Base-by-base conservation (phyloP, 1,284 basidiomycete species). In the Cryptococcus floricola region DNA sequence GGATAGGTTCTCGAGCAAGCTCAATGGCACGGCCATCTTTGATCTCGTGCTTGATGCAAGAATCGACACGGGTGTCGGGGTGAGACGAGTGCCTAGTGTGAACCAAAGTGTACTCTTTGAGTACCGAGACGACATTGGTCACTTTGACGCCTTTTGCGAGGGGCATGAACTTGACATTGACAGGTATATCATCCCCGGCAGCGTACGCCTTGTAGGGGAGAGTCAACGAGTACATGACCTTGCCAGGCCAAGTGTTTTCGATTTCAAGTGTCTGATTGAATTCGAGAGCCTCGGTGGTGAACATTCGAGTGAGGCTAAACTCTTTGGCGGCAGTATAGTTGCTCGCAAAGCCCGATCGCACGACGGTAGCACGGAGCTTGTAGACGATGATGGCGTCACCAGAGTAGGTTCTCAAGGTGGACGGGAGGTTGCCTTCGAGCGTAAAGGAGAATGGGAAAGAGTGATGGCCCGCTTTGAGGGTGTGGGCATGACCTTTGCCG, bases 171-270 rank as follows among this genome's bases (percentile, higher is more conserved):
- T 94, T 95, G 76, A 91, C 82, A 19, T 88, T 80, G 0, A 89
- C 86, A 0, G 86, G 87, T 54, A 95, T 79, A 14, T 81, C 82
- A 75, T 95, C 91, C 5, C 92, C 91, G 0, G 87, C 88, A 0
- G 91, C 89, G 84, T 89, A 96, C 0, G 92, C 93, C 63, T 78
- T 78, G 69, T 70, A 76, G 10, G 77, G 77, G 2, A 78, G 59
- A 0, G 77, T 77, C 67, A 94, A 84, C 7, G 87, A 86, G 76
- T 93, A 93, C 88, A 92, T 92, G 73, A 94, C 79, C 78, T 95
- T 97, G 41, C 88, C 88, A 0, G 93, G 92, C 93, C 93, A 97
- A 13, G 91, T 93, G 75, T 94, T 95, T 76, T 95, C 91, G 52
- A 82, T 80, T 75, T 97, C 93, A 57, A 95, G 83, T 1, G 91